Evolutionary conservation across 2,329 filamentous ascomycete genomes (phyloP).

Genomic region (Beauveria sp.): DNA sequence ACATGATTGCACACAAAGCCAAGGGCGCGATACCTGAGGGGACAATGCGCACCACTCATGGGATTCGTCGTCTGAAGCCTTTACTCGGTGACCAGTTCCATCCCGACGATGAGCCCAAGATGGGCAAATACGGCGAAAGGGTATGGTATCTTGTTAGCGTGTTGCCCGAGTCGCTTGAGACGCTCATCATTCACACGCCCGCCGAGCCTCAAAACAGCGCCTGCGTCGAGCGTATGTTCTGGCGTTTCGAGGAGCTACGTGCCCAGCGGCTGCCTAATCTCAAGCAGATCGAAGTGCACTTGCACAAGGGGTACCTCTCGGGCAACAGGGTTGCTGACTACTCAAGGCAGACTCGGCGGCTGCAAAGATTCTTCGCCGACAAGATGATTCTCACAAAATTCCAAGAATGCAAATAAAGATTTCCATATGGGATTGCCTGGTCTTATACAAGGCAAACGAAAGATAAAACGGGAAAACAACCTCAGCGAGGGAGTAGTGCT

Average conservation of each 20-base stretch:
- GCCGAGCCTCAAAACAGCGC: neutral
- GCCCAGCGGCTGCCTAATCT: neutral
- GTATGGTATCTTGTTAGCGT: neutral
- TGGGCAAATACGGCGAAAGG: neutral
- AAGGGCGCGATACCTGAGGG: too few species aligned
- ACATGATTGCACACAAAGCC: neutral
- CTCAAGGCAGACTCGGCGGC: neutral
- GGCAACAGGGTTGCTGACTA: neutral
- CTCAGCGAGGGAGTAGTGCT: too few species aligned
- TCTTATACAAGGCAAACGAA: neutral
- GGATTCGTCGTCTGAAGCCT: too few species aligned
- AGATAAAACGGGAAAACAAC: neutral
- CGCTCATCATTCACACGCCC: neutral
- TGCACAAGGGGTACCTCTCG: neutral
- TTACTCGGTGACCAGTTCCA: neutral
- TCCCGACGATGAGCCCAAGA: neutral
- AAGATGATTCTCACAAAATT: neutral
- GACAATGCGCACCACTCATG: too few species aligned
- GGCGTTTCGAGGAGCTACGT: neutral
- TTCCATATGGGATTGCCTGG: neutral
- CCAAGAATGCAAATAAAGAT: neutral
- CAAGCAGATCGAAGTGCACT: neutral
- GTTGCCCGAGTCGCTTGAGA: neutral
- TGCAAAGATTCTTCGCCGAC: neutral
- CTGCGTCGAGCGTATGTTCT: neutral